A percentile compares a stretch with the other conserved stretches of the same genome.
Evolutionary conservation across 2,329 filamentous ascomycete species (phyloP).

Genomic region (Coniochaeta prunicola): DNA sequence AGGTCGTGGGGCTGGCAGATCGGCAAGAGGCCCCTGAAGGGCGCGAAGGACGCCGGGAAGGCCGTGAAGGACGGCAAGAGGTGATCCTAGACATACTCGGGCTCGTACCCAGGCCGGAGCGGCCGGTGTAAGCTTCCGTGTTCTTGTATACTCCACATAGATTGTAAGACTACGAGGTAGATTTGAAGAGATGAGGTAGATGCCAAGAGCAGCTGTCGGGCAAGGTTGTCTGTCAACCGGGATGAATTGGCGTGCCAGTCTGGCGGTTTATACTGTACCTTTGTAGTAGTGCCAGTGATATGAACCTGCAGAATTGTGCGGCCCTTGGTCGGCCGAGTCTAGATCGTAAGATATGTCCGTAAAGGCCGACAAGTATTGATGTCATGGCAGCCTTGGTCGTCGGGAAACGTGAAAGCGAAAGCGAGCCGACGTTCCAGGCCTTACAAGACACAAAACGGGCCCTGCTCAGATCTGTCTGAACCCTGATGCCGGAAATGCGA

Average conservation of each 20-base stretch:
- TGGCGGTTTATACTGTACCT: no score
- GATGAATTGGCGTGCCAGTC: not conserved
- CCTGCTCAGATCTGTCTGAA: not conserved
- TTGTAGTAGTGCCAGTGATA: not conserved
- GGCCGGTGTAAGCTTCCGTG: not conserved
- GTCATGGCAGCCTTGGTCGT: no score
- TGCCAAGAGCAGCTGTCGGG: not conserved
- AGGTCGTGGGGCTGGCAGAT: slow-evolving; percentile 92
- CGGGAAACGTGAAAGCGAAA: no score
- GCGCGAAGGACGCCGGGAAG: slow-evolving; percentile 7
- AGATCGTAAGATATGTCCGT: no score
- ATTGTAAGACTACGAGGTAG: not conserved
- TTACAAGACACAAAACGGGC: not conserved
- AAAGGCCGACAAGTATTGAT: no score
- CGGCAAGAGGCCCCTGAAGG: slow-evolving; percentile 54
- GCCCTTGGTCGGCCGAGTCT: no score
- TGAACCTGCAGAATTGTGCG: no score
- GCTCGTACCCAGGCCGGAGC: not conserved
- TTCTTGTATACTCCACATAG: not conserved
- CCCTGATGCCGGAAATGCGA: not conserved
- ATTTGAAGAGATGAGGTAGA: not conserved
- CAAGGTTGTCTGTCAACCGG: not conserved
- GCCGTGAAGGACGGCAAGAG: slow-evolving; percentile 10
- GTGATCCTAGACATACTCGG: not conserved
- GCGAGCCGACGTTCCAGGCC: no score